A percentile compares a stretch with the other conserved stretches of the same genome.
These are phyloP conservation scores for Talaromyces nanjingensis DNA, from an alignment of 495 filamentous ascomycete species.

Conservation along the genomic window DNA sequence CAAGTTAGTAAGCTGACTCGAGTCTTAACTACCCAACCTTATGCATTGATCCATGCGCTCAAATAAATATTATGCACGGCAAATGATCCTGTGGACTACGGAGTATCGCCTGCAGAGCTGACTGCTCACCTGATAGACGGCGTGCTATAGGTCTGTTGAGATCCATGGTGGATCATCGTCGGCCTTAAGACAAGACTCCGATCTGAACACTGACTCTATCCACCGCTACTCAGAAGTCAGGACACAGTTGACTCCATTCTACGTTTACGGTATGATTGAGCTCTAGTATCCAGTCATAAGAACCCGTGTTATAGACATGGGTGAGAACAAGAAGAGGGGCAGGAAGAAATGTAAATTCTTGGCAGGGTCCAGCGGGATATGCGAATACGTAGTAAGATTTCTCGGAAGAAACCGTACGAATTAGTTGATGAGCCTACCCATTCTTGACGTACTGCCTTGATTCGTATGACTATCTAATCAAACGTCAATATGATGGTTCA, in stretches of 20 bases:
- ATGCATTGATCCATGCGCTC: neutral
- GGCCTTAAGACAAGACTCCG: neutral
- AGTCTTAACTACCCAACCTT: neutral
- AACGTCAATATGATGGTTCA: neutral
- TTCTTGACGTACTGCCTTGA: neutral
- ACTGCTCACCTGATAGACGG: neutral
- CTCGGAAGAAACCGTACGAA: neutral
- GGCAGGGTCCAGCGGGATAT: neutral
- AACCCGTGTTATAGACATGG: neutral
- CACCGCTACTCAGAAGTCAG: neutral
- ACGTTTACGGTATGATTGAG: neutral
- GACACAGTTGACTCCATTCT: neutral
- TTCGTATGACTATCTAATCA: neutral
- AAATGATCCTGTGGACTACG: neutral
- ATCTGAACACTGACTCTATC: neutral
- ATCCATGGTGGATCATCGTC: neutral
- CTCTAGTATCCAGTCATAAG: neutral
- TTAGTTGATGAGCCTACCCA: neutral
- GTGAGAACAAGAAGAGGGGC: neutral
- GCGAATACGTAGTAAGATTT: neutral
- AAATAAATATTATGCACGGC: neutral
- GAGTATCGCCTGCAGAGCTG: neutral
- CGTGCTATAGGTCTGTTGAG: neutral
- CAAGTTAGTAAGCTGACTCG: neutral
- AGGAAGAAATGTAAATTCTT: neutral